A percentile compares a stretch with the other conserved stretches of the same genome.
phyloP scores from a whole-genome alignment of 2,329 filamentous ascomycete species.

The Hymenoscyphus occultus region DNA sequence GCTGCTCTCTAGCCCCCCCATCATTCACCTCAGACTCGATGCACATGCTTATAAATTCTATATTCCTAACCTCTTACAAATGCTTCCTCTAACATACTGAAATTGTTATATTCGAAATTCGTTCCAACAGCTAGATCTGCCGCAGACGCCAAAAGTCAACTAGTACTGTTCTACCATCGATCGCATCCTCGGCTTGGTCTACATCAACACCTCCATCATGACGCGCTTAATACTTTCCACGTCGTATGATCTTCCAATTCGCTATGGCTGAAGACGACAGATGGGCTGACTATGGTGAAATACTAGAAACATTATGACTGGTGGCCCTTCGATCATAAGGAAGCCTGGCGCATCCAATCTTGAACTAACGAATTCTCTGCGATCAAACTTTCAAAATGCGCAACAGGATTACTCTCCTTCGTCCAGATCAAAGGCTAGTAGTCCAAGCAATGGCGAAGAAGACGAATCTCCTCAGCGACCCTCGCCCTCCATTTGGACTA shows the following conservation, averaged over 20 bases:
- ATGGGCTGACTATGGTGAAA: slow-evolving; percentile 17
- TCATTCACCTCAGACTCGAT: neutral
- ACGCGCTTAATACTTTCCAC: slow-evolving; percentile 85
- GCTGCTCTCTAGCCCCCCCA: neutral
- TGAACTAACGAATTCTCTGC: slow-evolving; percentile 85
- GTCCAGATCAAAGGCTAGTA: slow-evolving; percentile 39
- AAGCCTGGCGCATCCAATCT: slow-evolving; percentile 81
- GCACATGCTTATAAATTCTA: slow-evolving; percentile 3
- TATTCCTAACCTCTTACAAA: slow-evolving; percentile 5
- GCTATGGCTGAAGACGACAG: slow-evolving; percentile 10
- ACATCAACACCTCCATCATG: slow-evolving; percentile 39
- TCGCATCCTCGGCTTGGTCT: neutral
- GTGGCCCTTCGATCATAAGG: slow-evolving; percentile 78
- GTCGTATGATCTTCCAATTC: slow-evolving; percentile 56
- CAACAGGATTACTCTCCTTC: slow-evolving; percentile 56
- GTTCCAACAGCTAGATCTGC: neutral
- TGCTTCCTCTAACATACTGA: neutral
- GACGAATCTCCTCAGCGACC: slow-evolving; percentile 33
- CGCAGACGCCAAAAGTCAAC: neutral
- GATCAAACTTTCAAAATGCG: slow-evolving; percentile 75
- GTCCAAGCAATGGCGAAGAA: slow-evolving; percentile 35
- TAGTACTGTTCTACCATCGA: neutral
- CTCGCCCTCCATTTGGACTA: slow-evolving; percentile 61
- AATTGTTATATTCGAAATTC: neutral
- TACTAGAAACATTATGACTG: slow-evolving; percentile 57